Base-by-base conservation (phyloP, 148 eudicot species). In the Chenopodium album region DNA sequence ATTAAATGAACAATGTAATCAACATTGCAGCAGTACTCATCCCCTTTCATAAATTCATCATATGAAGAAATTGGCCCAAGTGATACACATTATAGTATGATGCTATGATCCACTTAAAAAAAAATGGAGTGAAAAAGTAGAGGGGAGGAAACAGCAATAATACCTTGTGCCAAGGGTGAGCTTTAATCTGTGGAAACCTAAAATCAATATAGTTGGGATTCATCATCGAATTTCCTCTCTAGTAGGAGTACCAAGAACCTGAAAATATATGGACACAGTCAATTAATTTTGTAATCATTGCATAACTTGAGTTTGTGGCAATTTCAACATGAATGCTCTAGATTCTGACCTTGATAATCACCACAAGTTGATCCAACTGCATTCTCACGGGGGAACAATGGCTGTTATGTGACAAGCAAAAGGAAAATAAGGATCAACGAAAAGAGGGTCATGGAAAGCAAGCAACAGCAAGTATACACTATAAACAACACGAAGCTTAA, bases 81-180 rank as follows among this genome's bases (percentile, higher is more conserved):
- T 34, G 37, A 34, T 34, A 2, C 37, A 34, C 37, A 34, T 34
- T 34, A 34, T 34, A 71, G 4, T 11, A 22, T 10, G n/a, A 41
- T 5, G 37, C 37, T 34, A 34, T 34, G 37, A 34, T 34, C 4
- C 37, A 34, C 37, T 34, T 92, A 1, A 11, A 4, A n/a, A 19
- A 0, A 47, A 67, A 1, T 1, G 23, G 41, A 37, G 6, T 37
- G 41, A 37, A 28, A 32, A 29, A 11, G 20, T 23, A 9, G 1
- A 54, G 5, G 13, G 29, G 4, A 1, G 12, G 12, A 69, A 54
- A 46, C 26, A 19, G 7, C 16, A 7, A 22, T 69, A 69, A 50
- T 85, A 95, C 98, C 98, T 95, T 95, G 79, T 95, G 97, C 98
- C 98, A 95, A 44, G 98, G 98, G 81, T 93, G 95, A 78, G 98